phyloP scores from a whole-genome alignment of 805 yeast species.

The Candida ipomoeae region DNA sequence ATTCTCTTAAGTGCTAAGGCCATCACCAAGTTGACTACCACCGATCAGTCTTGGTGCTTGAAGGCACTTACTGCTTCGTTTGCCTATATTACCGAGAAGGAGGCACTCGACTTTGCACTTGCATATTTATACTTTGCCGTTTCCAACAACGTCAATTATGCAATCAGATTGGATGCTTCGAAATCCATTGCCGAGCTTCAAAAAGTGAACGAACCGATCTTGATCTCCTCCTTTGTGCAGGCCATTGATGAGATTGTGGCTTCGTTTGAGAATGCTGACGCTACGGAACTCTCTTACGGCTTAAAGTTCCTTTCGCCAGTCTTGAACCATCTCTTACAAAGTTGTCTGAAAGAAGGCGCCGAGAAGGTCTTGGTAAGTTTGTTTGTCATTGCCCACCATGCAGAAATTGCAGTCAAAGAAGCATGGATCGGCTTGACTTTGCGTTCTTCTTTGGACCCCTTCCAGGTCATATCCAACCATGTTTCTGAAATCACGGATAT shows the following conservation, averaged over 20 bases:
- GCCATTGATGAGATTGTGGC: constrained; percentile 34
- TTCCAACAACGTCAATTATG: constrained; percentile 36
- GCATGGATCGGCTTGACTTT: constrained; percentile 80
- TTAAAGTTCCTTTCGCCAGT: constrained; percentile 23
- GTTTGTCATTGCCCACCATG: constrained; percentile 28
- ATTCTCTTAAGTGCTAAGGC: constrained; percentile 46
- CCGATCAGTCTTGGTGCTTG: constrained; percentile 52
- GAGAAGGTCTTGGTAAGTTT: constrained; percentile 20
- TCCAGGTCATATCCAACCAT: constrained; percentile 44
- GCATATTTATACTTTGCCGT: constrained; percentile 47
- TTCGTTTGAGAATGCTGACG: constrained; percentile 13
- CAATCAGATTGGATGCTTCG: constrained; percentile 33
- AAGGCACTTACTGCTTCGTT: constrained; percentile 40
- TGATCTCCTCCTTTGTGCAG: constrained; percentile 42
- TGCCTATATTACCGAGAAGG: constrained; percentile 9
- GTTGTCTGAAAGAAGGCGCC: constrained; percentile 14
- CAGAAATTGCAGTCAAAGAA: constrained; percentile 32
- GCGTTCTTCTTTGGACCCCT: constrained; percentile 47
- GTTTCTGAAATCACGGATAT: constrained; percentile 21
- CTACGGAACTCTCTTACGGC: constrained; percentile 15
- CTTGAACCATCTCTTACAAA: constrained; percentile 24
- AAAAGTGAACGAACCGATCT: constrained; percentile 12
- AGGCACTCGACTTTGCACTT: constrained; percentile 32
- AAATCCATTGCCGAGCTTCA: constrained; percentile 29
- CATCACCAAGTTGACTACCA: constrained; percentile 45